Conservation (phyloP, 1,139 yeast genomes). For the Yamadazyma buinensis region DNA sequence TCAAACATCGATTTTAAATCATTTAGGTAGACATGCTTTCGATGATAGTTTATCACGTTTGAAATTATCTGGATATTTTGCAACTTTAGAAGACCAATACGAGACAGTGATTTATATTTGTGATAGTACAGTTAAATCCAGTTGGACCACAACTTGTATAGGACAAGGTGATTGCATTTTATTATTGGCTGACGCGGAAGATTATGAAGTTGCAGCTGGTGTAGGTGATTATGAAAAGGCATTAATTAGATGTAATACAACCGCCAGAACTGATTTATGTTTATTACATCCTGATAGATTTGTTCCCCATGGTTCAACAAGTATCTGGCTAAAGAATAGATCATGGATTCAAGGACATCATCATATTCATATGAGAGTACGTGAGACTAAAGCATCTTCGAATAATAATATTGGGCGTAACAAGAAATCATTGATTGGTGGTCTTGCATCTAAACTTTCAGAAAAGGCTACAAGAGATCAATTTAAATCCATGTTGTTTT, state of each 20-base stretch:
- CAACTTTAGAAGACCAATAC: slow-evolving; percentile 85
- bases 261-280: slow-evolving; percentile 86
- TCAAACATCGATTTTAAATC: slow-evolving; percentile 75
- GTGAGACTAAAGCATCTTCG: too few species aligned
- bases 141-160: slow-evolving; percentile 91
- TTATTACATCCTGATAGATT: slow-evolving; percentile 77
- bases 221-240: slow-evolving; percentile 85
- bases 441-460: slow-evolving; percentile 37
- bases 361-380: slow-evolving; percentile 66
- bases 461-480: slow-evolving; percentile 31
- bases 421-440: slow-evolving; percentile 26
- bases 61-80: slow-evolving; percentile 83
- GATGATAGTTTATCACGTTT: slow-evolving; percentile 76
- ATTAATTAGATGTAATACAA: slow-evolving; percentile 69
- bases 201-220: slow-evolving; percentile 58
- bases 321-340: slow-evolving; percentile 77
- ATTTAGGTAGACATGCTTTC: slow-evolving; percentile 89
- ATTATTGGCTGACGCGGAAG: slow-evolving; percentile 63
- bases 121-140: slow-evolving; percentile 76
- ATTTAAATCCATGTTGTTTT: slow-evolving; percentile 27
- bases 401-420: slow-evolving; percentile 15
- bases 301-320: slow-evolving; percentile 83
- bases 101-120: slow-evolving; percentile 86
- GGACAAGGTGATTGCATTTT: slow-evolving; percentile 91
- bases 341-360: slow-evolving; percentile 93